These are phyloP conservation scores for Aspergillus funiculosus DNA, from an alignment of 495 filamentous ascomycete genomes.

Conservation along the genomic window DNA sequence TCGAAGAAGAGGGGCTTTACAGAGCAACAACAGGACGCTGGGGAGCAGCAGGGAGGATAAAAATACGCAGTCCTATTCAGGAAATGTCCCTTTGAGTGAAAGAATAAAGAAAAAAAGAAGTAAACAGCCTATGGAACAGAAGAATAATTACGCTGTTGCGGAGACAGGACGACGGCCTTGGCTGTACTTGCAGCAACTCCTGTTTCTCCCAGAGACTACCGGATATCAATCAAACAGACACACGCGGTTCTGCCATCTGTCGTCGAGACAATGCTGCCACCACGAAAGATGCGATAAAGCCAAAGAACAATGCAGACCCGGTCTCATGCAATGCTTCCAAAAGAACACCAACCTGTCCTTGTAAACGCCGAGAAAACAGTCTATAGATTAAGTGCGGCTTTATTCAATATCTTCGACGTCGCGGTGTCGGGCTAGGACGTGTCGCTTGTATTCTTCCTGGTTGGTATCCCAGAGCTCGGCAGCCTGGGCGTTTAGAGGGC, in stretches of 20 bases:
- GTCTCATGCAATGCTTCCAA: constrained; percentile 22
- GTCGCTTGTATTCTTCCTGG: constrained; percentile 76
- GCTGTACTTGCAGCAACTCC: constrained; percentile 8
- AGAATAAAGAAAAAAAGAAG: constrained; percentile 2
- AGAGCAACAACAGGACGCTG: too few species aligned
- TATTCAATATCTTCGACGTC: constrained; percentile 54
- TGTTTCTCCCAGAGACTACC: too few species aligned
- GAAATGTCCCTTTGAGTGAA: too few species aligned
- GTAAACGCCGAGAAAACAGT: constrained; percentile 7
- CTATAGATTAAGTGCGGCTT: constrained; percentile 1
- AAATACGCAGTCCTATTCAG: too few species aligned
- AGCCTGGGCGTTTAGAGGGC: constrained; percentile 91
- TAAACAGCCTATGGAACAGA: constrained; percentile 1
- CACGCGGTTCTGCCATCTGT: too few species aligned
- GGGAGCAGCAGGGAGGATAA: constrained; percentile 4
- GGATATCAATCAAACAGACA: not conserved
- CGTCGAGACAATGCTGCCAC: not conserved
- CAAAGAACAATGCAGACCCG: constrained; percentile 17
- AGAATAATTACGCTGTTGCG: not conserved
- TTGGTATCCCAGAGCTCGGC: constrained; percentile 94
- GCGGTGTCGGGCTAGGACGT: constrained; percentile 58
- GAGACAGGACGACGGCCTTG: constrained; percentile 1
- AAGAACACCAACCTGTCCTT: constrained; percentile 7
- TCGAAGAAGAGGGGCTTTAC: not conserved
- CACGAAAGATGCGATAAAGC: constrained; percentile 1